These are phyloP conservation scores for Sclerotinia borealis DNA, from an alignment of 2,329 filamentous ascomycete species.

Conservation along the genomic window DNA sequence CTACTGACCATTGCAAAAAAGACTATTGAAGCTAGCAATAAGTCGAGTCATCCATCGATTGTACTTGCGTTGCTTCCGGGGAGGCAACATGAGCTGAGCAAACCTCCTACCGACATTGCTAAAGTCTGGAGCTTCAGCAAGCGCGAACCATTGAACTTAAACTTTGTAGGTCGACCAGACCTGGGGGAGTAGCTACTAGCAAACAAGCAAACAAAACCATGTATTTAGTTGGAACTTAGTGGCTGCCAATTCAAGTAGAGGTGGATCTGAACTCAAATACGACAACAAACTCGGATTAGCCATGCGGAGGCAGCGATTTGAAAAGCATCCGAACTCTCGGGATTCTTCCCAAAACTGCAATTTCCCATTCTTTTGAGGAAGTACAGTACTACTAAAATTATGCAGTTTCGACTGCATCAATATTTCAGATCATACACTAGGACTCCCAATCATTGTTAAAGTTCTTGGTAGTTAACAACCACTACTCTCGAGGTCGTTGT, in stretches of 20 bases:
- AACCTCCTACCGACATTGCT: neutral
- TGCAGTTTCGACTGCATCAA: no score
- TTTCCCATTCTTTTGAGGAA: no score
- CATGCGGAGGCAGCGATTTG: neutral
- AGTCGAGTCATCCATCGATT: neutral
- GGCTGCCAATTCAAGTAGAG: neutral
- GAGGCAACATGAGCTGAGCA: neutral
- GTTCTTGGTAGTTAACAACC: no score
- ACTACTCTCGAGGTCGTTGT: no score
- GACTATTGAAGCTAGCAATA: neutral
- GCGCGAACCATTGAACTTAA: neutral
- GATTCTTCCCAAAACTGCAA: no score
- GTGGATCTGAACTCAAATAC: neutral
- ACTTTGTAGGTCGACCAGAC: neutral
- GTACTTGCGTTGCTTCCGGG: neutral
- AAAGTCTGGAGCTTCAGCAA: constrained; percentile 1
- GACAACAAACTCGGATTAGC: neutral
- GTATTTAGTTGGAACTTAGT: neutral
- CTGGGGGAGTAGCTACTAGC: neutral
- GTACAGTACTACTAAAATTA: no score
- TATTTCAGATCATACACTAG: no score
- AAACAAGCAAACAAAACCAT: neutral
- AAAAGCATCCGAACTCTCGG: neutral
- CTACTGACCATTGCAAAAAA: neutral
- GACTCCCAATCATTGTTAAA: no score